Conservation (phyloP, 1,139 yeast genomes). For the Schizosaccharomyces versatilis region DNA sequence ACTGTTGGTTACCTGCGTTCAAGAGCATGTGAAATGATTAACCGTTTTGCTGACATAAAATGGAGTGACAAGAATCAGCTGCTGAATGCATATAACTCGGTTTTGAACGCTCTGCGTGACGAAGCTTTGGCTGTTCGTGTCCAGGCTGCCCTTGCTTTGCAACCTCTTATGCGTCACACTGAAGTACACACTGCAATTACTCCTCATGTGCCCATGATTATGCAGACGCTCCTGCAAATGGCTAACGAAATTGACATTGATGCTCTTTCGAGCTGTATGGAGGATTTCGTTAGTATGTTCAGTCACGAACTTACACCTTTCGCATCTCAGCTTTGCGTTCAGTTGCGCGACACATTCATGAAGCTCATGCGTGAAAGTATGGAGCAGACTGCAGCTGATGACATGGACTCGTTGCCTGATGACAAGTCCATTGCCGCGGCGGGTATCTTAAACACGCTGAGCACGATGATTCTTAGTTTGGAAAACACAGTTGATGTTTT, state of each 20-base stretch:
- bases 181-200: slow-evolving; percentile 49
- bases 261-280: slow-evolving; percentile 74
- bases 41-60: slow-evolving; percentile 44
- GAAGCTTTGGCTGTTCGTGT: slow-evolving; percentile 55
- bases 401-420: slow-evolving; percentile 27
- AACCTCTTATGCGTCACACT: slow-evolving; percentile 45
- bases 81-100: slow-evolving; percentile 40
- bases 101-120: slow-evolving; percentile 35
- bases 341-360: slow-evolving; percentile 59
- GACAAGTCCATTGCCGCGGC: slow-evolving; percentile 77
- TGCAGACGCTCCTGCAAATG: slow-evolving; percentile 54
- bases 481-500: slow-evolving; percentile 60
- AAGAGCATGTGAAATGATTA: slow-evolving; percentile 58
- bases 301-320: slow-evolving; percentile 81
- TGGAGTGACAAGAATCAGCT: slow-evolving; percentile 28
- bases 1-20: slow-evolving; percentile 56
- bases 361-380: slow-evolving; percentile 47
- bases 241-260: slow-evolving; percentile 76
- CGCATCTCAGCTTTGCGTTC: slow-evolving; percentile 67
- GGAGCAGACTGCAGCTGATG: slow-evolving; percentile 16
- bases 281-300: slow-evolving; percentile 79
- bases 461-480: slow-evolving; percentile 66
- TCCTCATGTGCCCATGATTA: slow-evolving; percentile 49
- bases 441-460: slow-evolving; percentile 69
- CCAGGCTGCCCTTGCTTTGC: slow-evolving; percentile 69